Percentiles rank a stretch among this genome's conserved stretches.
Evolutionary conservation across 305 asterid species (phyloP).

Genomic region (Fraxinus xanthoxyloides): DNA sequence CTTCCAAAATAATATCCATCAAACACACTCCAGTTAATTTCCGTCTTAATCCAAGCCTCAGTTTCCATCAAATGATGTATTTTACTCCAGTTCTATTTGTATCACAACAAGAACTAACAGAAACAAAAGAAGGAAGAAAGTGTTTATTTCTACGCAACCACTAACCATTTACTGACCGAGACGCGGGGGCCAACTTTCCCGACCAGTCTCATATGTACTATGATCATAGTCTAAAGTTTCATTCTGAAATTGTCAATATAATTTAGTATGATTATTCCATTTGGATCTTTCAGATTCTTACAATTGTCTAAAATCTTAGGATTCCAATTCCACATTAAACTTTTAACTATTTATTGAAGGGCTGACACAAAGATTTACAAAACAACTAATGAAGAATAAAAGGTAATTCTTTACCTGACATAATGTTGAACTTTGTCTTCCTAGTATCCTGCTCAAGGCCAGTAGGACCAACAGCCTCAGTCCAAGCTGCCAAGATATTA

Average conservation of each 20-base stretch:
- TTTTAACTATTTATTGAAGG: not conserved
- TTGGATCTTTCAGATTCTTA: not conserved
- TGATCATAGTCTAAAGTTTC: not conserved
- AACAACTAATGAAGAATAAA: not conserved
- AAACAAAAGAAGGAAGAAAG: not conserved
- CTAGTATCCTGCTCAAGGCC: conserved; percentile 46
- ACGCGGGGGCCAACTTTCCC: not conserved
- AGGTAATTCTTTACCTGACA: conserved; percentile 48
- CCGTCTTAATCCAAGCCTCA: not conserved
- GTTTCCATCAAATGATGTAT: not conserved
- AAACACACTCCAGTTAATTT: no score
- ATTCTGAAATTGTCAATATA: not conserved
- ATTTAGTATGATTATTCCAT: not conserved
- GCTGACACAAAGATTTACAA: not conserved
- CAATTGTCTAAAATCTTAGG: not conserved
- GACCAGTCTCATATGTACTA: not conserved
- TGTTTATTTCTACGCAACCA: not conserved
- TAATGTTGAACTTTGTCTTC: conserved; percentile 49
- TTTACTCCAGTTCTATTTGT: not conserved
- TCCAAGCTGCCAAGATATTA: conserved; percentile 70
- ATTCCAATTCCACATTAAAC: not conserved
- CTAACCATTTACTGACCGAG: not conserved
- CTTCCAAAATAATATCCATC: no score
- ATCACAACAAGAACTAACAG: not conserved
- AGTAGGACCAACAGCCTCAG: conserved; percentile 47